These are phyloP conservation scores for Remersonia thermophila DNA, from an alignment of 2,329 filamentous ascomycete species.

Conservation along the genomic window DNA sequence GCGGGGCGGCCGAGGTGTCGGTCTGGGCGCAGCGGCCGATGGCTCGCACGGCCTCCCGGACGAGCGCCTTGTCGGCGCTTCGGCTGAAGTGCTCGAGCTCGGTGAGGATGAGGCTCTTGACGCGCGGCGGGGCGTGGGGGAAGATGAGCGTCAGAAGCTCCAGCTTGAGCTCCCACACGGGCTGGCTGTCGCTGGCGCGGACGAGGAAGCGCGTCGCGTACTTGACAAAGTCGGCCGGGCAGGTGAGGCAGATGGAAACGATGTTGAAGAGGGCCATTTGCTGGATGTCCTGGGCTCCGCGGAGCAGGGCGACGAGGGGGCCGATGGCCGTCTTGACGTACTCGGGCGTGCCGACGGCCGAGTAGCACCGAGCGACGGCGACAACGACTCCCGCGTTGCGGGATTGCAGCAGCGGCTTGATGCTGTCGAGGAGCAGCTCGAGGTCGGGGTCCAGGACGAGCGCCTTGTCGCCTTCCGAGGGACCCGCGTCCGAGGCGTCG, in stretches of 20 bases:
- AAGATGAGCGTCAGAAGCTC: conserved; percentile 88
- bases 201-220: conserved; percentile 87
- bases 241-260: conserved; percentile 72
- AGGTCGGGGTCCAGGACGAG: conserved; percentile 69
- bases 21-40: conserved; percentile 88
- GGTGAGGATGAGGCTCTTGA: conserved; percentile 78
- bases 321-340: conserved; percentile 68
- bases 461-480: conserved; percentile 38
- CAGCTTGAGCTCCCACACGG: conserved; percentile 84
- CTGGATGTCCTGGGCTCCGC: conserved; percentile 76
- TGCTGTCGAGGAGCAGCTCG: conserved; percentile 64
- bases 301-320: conserved; percentile 72
- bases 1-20: conserved; percentile 54
- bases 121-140: conserved; percentile 60
- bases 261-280: conserved; percentile 89
- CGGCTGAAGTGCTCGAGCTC: conserved; percentile 90
- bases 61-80: conserved; percentile 58
- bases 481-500: conserved; percentile 66
- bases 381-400: conserved; percentile 88
- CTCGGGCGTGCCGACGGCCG: conserved; percentile 67
- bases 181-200: conserved; percentile 61
- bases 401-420: conserved; percentile 77
- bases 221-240: conserved; percentile 70
- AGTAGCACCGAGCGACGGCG: conserved; percentile 72
- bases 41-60: conserved; percentile 80